A percentile compares a stretch with the other conserved stretches of the same genome.
Evolutionary conservation across 1,284 basidiomycete genomes (phyloP).

Genomic region (Fomitiporia mediterranea): DNA sequence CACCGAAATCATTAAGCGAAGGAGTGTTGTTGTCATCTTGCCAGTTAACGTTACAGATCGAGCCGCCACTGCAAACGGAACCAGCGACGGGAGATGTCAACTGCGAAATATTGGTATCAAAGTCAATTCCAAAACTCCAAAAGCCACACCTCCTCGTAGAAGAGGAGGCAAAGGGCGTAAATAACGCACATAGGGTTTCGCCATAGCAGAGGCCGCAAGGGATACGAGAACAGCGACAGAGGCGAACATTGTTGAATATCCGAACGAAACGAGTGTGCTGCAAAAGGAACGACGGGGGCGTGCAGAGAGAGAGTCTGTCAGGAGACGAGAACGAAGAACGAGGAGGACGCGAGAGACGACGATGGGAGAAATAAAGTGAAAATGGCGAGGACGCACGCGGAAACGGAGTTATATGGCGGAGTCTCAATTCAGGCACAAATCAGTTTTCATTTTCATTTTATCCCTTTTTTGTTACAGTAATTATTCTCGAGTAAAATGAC

Average conservation of each 20-base stretch:
- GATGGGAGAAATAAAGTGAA: not conserved
- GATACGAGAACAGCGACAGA: slow-evolving; percentile 47
- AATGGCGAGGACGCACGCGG: not conserved
- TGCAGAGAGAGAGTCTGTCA: not conserved
- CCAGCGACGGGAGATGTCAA: slow-evolving; percentile 53
- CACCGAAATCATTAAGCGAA: slow-evolving; percentile 54
- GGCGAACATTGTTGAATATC: slow-evolving; percentile 43
- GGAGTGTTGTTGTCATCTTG: slow-evolving; percentile 57
- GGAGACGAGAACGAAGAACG: not conserved
- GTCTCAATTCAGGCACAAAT: slow-evolving; percentile 6
- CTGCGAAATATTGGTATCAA: slow-evolving; percentile 32
- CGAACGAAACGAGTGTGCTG: slow-evolving; percentile 18
- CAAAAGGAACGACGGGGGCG: slow-evolving; percentile 10
- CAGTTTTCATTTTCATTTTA: not conserved
- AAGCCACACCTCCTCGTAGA: not conserved
- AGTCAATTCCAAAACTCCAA: slow-evolving; percentile 10
- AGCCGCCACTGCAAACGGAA: slow-evolving; percentile 55
- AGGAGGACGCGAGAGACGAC: not conserved
- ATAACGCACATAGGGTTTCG: slow-evolving; percentile 52
- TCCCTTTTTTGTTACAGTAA: not conserved
- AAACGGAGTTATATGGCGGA: slow-evolving; percentile 5
- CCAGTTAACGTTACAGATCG: slow-evolving; percentile 61
- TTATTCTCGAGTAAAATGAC: not conserved
- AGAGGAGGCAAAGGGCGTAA: slow-evolving; percentile 8
- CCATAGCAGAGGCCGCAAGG: slow-evolving; percentile 50